Evolutionary conservation across 495 filamentous ascomycete genomes (phyloP), one percentile per base, ranked within the genome.

Genomic region (Xylaria venustula): DNA sequence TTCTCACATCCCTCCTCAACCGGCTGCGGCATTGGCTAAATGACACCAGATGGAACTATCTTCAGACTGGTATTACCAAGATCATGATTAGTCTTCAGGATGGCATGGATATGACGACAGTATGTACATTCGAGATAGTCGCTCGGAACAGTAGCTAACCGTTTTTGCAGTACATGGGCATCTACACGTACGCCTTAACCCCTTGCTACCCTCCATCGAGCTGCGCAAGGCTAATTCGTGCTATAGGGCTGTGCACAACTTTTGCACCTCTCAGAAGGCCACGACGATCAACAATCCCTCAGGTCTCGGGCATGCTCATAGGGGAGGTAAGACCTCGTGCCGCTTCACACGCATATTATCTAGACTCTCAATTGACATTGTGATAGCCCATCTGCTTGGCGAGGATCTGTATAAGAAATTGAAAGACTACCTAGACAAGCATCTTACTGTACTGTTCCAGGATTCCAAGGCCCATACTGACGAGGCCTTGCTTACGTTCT

Each of bases 251-350:
- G 93, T 99, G 26, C 95, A 99, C 73, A 96, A 99, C 79, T 99
- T 99, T 71, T 99, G 94, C 76, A 98, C 95, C 55, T 96, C 95
- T 28, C 95, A 97, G 71, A 98, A 97, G 74, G 92, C 91, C 2
- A 87, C 92, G 30, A 74, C 73, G 8, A 65, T 79, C 48, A 22
- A 37, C 47, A 22, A 12, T 7, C 64, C 68, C 2, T 73, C 65
- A n/a, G 61, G 62, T 23, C 71, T 72, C 63, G 73, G 77, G 51
- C 82, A 73, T 17, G 81, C 86, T 50, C 90, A 94, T 75, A 83
- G 93, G 57, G 93, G 93, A 74, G 92, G 92, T 91, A 77, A 50
- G 81, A 79, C 47, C 34, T 47, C 17, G n/a, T 42, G 5, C 26
- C 17, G 45, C 23, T 34, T 50, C 63, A 58, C 67, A 26, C 17